A percentile compares a stretch with the other conserved stretches of the same genome.
Evolutionary conservation across 2,329 filamentous ascomycete species (phyloP).

Genomic region (Cordyceps tenuipes): DNA sequence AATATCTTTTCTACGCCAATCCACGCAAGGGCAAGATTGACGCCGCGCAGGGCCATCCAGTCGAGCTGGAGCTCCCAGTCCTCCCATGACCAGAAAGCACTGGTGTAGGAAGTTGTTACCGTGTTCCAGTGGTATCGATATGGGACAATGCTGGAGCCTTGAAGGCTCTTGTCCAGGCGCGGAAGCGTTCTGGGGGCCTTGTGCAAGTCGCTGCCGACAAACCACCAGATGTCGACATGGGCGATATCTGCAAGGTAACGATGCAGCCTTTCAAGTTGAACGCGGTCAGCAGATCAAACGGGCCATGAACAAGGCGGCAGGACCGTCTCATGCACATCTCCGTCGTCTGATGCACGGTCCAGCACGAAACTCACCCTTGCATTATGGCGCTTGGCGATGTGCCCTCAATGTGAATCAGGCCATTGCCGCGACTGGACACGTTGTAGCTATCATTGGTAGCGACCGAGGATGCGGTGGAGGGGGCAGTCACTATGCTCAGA

Average conservation of each 20-base stretch:
- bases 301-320: neutral
- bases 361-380: conserved; percentile 11
- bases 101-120: conserved; percentile 44
- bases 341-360: neutral
- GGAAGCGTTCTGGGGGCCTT: conserved; percentile 14
- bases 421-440: conserved; percentile 13
- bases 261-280: conserved; percentile 12
- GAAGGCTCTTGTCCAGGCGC: conserved; percentile 2
- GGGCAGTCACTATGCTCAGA: conserved; percentile 2
- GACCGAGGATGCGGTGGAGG: neutral
- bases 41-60: conserved; percentile 43
- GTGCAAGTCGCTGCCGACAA: conserved; percentile 14
- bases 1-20: conserved; percentile 43
- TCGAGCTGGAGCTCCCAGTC: conserved; percentile 46
- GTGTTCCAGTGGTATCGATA: conserved; percentile 41
- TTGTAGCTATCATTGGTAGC: conserved; percentile 13
- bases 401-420: conserved; percentile 15
- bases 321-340: neutral
- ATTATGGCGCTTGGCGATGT: conserved; percentile 14
- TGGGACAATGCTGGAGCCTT: conserved; percentile 13
- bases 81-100: conserved; percentile 43
- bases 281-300: neutral
- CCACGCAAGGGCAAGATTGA: conserved; percentile 45
- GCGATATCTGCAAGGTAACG: conserved; percentile 14
- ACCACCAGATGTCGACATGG: conserved; percentile 18